These are phyloP conservation scores for Xylariaceae sp. DNA, from an alignment of 2,329 filamentous ascomycete species.

Conservation along the genomic window DNA sequence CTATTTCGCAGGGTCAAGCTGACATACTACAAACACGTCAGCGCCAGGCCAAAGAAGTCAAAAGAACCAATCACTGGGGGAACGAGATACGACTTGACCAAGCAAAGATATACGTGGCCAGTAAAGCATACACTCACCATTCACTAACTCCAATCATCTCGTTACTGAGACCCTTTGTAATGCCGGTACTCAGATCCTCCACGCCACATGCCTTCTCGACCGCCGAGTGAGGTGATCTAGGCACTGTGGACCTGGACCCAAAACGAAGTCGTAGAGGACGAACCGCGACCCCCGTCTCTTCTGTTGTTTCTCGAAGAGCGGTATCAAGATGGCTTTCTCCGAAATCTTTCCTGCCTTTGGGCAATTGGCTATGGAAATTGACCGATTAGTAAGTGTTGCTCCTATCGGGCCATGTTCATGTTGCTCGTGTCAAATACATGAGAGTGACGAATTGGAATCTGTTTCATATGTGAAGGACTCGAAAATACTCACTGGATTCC, in stretches of 20 bases:
- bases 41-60: neutral
- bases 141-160: conserved; percentile 30
- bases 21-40: conserved; percentile 22
- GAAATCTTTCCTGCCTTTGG: conserved; percentile 49
- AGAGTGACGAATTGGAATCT: too few species aligned
- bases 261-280: conserved; percentile 39
- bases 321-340: conserved; percentile 41
- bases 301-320: conserved; percentile 46
- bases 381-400: too few species aligned
- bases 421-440: too few species aligned
- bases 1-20: conserved; percentile 2
- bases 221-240: conserved; percentile 17
- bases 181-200: conserved; percentile 25
- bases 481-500: conserved; percentile 25
- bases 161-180: conserved; percentile 27
- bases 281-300: conserved; percentile 46
- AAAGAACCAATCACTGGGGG: neutral
- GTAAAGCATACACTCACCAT: conserved; percentile 23
- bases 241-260: conserved; percentile 42
- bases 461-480: too few species aligned
- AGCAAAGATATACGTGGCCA: neutral
- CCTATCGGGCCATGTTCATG: too few species aligned
- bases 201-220: conserved; percentile 16
- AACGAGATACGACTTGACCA: neutral
- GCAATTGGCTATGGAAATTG: conserved; percentile 37